Evolutionary conservation across 805 yeast species (phyloP), one percentile per base, ranked within the genome.

Genomic region (Zygosaccharomyces bailii): DNA sequence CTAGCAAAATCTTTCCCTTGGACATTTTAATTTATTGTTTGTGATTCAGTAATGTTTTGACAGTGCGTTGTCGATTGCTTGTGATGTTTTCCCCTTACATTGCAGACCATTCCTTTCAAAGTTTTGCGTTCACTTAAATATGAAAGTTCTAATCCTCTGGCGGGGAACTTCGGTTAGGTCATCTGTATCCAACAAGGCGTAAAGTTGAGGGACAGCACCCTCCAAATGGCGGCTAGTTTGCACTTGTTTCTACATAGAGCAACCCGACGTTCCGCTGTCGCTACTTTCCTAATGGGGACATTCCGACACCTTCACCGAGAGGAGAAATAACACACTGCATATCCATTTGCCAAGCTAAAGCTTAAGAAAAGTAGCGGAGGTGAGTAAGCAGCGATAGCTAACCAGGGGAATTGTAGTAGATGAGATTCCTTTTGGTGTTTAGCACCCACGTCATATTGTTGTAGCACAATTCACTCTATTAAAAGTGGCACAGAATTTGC

Each of bases 1-100:
- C 82, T 44, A 80, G 67, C 50, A 80, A 71, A 46, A 80, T 73
- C 63, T 72, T 72, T 60, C 40, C 39, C 13, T 41, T 32, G 7
- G 40, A 11, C 40, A 41, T 41, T 5, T 40, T 7, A 21, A 21
- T 9, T 21, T 5, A 21, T 21, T 21, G 25, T 21, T 21, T 21
- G 8, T 21, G 25, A 21, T 21, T 21, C 9, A 21, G 5, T 21
- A n/a, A n/a, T n/a, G n/a, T n/a, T n/a, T n/a, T n/a, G n/a, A n/a
- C n/a, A n/a, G n/a, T n/a, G n/a, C n/a, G n/a, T n/a, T n/a, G n/a
- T n/a, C n/a, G n/a, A n/a, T n/a, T n/a, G n/a, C n/a, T n/a, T n/a
- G n/a, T n/a, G n/a, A n/a, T n/a, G n/a, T n/a, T n/a, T n/a, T n/a
- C n/a, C n/a, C n/a, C n/a, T n/a, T n/a, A n/a, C n/a, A n/a, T n/a